A percentile compares a stretch with the other conserved stretches of the same genome.
Conservation (phyloP, 768 basidiomycete genomes). For the Tulasnella sp. region DNA sequence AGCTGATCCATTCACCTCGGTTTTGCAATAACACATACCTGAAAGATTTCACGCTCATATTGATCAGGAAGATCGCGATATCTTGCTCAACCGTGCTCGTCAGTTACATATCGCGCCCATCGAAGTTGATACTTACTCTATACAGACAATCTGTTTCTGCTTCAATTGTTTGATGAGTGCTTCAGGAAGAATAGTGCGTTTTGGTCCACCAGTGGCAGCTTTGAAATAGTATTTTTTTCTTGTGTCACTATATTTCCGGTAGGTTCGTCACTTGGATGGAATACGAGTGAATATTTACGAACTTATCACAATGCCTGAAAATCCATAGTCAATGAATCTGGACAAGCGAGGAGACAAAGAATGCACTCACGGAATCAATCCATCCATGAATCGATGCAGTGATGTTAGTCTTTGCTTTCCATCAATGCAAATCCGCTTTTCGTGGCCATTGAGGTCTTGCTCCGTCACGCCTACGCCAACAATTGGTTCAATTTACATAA, state of each 20-base stretch:
- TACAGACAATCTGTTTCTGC: constrained; percentile 66
- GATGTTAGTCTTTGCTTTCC: constrained; percentile 72
- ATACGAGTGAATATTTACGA: constrained; percentile 31
- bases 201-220: constrained; percentile 17
- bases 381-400: constrained; percentile 33
- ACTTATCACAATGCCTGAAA: constrained; percentile 43
- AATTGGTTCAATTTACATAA: no score
- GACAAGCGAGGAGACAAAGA: background rate
- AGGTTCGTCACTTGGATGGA: constrained; percentile 33
- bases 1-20: no score
- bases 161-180: constrained; percentile 46
- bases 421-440: constrained; percentile 35
- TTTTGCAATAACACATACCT: constrained; percentile 36
- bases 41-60: constrained; percentile 58
- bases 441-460: constrained; percentile 29
- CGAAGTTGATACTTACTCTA: constrained; percentile 32
- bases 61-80: constrained; percentile 45
- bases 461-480: constrained; percentile 24
- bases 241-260: constrained; percentile 18
- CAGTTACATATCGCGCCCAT: background rate
- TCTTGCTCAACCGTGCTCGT: background rate
- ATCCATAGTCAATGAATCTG: background rate
- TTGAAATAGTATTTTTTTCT: constrained; percentile 46
- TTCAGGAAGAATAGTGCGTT: constrained; percentile 34
- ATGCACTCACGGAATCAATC: constrained; percentile 30